Base-by-base conservation (phyloP, 2,329 filamentous ascomycete species). In the Capronia americana region DNA sequence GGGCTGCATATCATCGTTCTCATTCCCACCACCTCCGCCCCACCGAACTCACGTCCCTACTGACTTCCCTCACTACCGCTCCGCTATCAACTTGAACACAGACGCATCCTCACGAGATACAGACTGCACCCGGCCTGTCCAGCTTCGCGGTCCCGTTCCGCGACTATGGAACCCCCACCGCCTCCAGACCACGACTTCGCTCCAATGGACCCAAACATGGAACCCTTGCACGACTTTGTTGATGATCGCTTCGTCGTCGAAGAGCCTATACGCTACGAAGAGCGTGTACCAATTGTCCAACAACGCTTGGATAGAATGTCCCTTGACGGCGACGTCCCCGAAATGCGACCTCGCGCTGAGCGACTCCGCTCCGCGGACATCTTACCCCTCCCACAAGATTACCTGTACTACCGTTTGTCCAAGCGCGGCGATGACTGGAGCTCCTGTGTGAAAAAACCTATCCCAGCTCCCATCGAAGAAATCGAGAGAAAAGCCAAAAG, bases 341-440 rank as follows among this genome's bases (percentile, higher is more conserved):
- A 66, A 12, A 34, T 57, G 6, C 68, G 57, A n/a, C 63, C 60
- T 28, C 68, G 57, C 34, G 38, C 28, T 10, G 62, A 68, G 28
- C 68, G 57, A 11, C 26, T 46, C 17, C 57, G 59, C 50, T 51
- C 58, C 38, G 48, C 54, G 23, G 62, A 61, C 44, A 23, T 20
- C 44, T 23, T 54, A n/a, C 63, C 66, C 12, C n/a, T 51, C 30
- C 50, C 60, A 7, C 50, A 66, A 56, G 65, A 70, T 26, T 70
- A 69, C 61, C 28, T 70, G 11, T 66, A 67, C 53, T 70, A 67
- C 38, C 61, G 66, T 4, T 48, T 70, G 53, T 61, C 38, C 23
- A 70, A 69, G 51, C 50, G 63, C 17, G 66, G 69, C 57, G 63
- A 66, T 11, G 65, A 67, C 30, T 70, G 69, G 69, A 65, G 60